phyloP scores from a whole-genome alignment of 768 basidiomycete genomes.

The Hericium erinaceus region DNA sequence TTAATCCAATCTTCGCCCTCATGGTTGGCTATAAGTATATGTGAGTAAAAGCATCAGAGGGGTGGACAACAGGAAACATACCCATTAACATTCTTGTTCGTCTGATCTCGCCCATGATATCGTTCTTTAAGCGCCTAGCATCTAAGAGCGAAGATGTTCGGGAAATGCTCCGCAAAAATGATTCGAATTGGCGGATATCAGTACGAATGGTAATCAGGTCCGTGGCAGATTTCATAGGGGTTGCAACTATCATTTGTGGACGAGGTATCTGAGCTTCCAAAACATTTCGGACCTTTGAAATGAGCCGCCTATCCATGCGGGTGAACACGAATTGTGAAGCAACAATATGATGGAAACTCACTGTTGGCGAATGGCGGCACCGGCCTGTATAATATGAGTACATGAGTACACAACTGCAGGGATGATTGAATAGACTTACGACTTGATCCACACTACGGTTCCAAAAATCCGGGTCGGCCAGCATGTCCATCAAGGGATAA shows the following conservation, averaged over 20 bases:
- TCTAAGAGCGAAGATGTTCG: constrained; percentile 79
- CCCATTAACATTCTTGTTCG: constrained; percentile 67
- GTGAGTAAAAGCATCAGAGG: neutral
- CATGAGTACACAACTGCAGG: neutral
- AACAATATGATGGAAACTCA: constrained; percentile 42
- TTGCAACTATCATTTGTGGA: constrained; percentile 32
- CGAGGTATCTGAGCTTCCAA: constrained; percentile 71
- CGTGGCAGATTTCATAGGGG: constrained; percentile 33
- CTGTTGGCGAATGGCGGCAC: constrained; percentile 65
- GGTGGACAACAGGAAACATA: constrained; percentile 21
- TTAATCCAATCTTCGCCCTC: constrained; percentile 87
- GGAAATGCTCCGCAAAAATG: constrained; percentile 79
- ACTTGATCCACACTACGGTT: constrained; percentile 87
- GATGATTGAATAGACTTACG: constrained; percentile 39
- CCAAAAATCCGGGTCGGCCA: constrained; percentile 96
- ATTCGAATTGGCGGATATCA: constrained; percentile 77
- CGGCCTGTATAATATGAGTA: constrained; percentile 33
- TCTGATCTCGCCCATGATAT: constrained; percentile 86
- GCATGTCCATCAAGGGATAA: constrained; percentile 85
- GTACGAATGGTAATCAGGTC: constrained; percentile 80
- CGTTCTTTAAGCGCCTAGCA: constrained; percentile 83
- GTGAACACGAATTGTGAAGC: constrained; percentile 1
- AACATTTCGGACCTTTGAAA: constrained; percentile 79
- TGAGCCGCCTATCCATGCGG: constrained; percentile 49
- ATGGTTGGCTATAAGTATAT: constrained; percentile 50